phyloP scores from a whole-genome alignment of 2,329 filamentous ascomycete species.

The Cercospora sp. region DNA sequence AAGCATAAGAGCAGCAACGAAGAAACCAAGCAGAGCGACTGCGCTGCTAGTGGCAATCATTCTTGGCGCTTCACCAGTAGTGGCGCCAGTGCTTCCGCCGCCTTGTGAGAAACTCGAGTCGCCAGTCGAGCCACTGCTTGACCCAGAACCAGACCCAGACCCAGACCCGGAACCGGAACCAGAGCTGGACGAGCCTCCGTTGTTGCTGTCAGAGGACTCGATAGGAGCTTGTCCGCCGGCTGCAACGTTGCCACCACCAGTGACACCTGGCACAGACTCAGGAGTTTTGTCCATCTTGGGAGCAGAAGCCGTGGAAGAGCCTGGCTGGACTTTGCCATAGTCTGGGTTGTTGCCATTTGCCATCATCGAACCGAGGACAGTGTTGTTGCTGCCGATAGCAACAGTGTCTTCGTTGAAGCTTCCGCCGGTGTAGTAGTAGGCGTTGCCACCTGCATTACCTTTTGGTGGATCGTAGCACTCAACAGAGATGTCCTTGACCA shows the following conservation, averaged over 20 bases:
- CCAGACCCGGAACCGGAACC: constrained; percentile 14
- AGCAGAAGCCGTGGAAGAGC: constrained; percentile 37
- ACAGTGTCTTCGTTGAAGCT: constrained; percentile 75
- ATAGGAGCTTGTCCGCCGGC: constrained; percentile 20
- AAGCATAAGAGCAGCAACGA: constrained; percentile 41
- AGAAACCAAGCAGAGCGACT: constrained; percentile 42
- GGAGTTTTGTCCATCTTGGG: constrained; percentile 35
- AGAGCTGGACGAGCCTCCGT: constrained; percentile 25
- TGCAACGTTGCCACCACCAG: constrained; percentile 41
- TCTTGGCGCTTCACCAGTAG: constrained; percentile 32
- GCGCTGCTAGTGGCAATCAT: constrained; percentile 40
- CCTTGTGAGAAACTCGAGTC: constrained; percentile 34
- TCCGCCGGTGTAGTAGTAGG: constrained; percentile 72
- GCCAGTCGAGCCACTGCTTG: constrained; percentile 20
- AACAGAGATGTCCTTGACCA: constrained; percentile 74
- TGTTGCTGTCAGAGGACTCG: constrained; percentile 36
- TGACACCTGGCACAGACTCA: constrained; percentile 59
- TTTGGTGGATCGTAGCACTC: constrained; percentile 84
- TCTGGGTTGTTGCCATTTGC: constrained; percentile 76
- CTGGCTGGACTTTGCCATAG: constrained; percentile 41
- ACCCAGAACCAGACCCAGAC: constrained; percentile 15
- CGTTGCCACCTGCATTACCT: constrained; percentile 56
- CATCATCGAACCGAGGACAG: constrained; percentile 74
- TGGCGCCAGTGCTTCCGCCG: constrained; percentile 29
- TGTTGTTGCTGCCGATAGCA: constrained; percentile 70